These are phyloP conservation scores for Ceratopteris richardii DNA, from an alignment of 75 land plant species.

Conservation along the genomic window DNA sequence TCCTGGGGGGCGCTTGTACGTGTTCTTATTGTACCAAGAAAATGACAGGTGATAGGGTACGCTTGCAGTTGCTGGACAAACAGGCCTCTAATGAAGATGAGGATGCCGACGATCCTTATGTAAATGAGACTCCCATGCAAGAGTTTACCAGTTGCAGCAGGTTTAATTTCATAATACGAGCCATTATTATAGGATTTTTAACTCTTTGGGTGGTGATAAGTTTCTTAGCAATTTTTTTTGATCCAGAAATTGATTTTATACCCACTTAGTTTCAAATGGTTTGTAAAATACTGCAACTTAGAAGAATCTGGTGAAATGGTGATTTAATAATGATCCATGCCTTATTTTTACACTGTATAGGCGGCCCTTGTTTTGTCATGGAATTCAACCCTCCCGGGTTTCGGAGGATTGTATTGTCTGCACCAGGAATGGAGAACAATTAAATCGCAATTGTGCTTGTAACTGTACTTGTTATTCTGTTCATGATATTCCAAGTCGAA, in stretches of 20 bases:
- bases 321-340: too few species aligned
- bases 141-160: neutral
- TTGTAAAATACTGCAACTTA: too few species aligned
- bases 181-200: constrained; percentile 38
- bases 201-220: constrained; percentile 58
- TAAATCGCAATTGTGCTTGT: too few species aligned
- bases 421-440: too few species aligned
- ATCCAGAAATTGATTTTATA: constrained; percentile 14
- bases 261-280: too few species aligned
- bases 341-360: too few species aligned
- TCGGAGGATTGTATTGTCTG: too few species aligned
- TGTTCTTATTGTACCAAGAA: constrained; percentile 36
- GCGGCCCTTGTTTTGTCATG: too few species aligned
- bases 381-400: too few species aligned
- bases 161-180: constrained; percentile 28
- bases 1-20: constrained; percentile 55
- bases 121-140: constrained; percentile 1
- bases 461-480: too few species aligned
- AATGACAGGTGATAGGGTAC: neutral
- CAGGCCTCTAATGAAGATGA: constrained; percentile 7
- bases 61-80: neutral
- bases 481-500: too few species aligned
- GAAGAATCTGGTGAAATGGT: too few species aligned
- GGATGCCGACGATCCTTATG: neutral
- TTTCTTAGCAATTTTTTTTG: constrained; percentile 31